Evolutionary conservation across 768 basidiomycete genomes (phyloP).

Genomic region (Panellus pusillus): DNA sequence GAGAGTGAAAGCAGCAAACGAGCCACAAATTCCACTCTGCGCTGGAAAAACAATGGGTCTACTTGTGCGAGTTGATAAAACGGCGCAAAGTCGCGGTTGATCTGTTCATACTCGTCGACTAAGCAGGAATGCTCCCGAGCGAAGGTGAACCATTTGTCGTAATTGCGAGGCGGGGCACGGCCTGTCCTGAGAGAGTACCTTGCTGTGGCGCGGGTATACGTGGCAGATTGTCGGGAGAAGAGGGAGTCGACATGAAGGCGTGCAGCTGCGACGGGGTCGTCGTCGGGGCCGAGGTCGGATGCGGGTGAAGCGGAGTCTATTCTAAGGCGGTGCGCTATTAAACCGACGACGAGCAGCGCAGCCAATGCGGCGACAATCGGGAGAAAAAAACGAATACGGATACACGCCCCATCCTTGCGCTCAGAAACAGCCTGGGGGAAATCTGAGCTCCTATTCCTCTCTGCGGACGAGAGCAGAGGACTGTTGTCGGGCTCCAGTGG

Average conservation of each 20-base stretch:
- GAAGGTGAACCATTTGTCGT: slow-evolving; percentile 15
- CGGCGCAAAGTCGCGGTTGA: slow-evolving; percentile 7
- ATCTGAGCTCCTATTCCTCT: too few relatives aligned
- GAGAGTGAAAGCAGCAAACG: background rate
- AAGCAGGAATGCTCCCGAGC: slow-evolving; percentile 6
- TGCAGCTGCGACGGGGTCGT: background rate
- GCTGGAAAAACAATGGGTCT: slow-evolving; percentile 4
- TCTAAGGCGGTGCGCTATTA: background rate
- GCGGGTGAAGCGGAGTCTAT: background rate
- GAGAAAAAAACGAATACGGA: background rate
- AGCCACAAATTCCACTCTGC: background rate
- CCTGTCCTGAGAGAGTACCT: slow-evolving; percentile 7
- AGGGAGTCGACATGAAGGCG: slow-evolving; percentile 1
- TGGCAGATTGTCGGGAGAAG: slow-evolving; percentile 10
- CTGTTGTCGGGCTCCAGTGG: too few relatives aligned
- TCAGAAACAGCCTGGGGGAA: too few relatives aligned
- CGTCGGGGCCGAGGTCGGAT: background rate
- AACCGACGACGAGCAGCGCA: background rate
- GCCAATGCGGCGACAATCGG: background rate
- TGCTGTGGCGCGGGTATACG: slow-evolving; percentile 5
- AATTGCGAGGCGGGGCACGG: slow-evolving; percentile 6
- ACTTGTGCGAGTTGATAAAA: slow-evolving; percentile 1
- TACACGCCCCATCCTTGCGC: too few relatives aligned
- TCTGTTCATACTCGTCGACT: slow-evolving; percentile 18
- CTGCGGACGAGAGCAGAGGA: too few relatives aligned